Base-by-base conservation (phyloP, 116 monocot genomes). In the Phalaenopsis hybrid region DNA sequence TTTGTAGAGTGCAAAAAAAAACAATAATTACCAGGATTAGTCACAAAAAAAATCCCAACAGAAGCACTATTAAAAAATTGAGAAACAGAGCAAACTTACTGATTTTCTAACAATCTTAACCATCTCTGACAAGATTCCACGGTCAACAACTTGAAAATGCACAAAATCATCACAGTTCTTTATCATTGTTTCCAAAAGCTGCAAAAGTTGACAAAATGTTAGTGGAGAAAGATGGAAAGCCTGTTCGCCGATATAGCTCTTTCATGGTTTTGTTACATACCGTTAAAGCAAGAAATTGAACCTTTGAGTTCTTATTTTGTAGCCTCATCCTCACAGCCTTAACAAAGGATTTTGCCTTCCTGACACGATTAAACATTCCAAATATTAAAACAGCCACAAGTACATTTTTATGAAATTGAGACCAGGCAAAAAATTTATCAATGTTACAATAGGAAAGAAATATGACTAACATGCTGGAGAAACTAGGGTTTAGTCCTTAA, bases 241-340 rank as follows among this genome's bases (percentile, higher is more conserved):
- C 31, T 77, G 8, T 52, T 44, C 51, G 52, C 7, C 16, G 15
- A 77, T 28, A 77, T 28, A 77, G 50, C 8, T 75, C 5, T 3
- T 45, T 18, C 75, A 33, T 45, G 3, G 21, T 8, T 45, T 45
- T 45, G 18, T 21, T 33, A 80, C 90, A 69, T 92, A 95, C 95
- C 49, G 88, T 95, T 51, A 95, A 85, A 73, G 95, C 88, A 84
- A 95, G 89, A 85, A 89, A 89, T 52, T 95, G 95, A 83, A 95
- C 95, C 65, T 81, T 92, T 55, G 92, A 80, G 23, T 83, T 89
- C 75, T 89, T 95, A 61, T 95, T 85, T 57, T 91, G 90, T 34
- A 95, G 79, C 23, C 95, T 89, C 80, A 91, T 95, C 86, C 92
- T 95, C 79, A 92, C 85, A 74, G 89, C 85, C 88, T 77, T 77